phyloP scores from a whole-genome alignment of 2,329 filamentous ascomycete genomes.

The Fusarium continuum region DNA sequence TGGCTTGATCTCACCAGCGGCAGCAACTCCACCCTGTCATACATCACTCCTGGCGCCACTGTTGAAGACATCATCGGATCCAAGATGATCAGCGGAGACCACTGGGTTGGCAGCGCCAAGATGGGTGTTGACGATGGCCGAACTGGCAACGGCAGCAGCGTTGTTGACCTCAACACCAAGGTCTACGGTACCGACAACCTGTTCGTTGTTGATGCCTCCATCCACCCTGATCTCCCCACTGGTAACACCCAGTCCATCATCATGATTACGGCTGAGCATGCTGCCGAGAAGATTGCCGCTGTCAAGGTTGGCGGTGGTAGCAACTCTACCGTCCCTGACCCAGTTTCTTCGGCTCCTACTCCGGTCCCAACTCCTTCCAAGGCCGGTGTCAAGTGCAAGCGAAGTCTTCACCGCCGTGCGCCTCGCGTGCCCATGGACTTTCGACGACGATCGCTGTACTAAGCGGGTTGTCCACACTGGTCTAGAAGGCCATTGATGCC shows the following conservation, averaged over 20 bases:
- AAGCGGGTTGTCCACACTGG: no score
- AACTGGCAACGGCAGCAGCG: constrained; percentile 56
- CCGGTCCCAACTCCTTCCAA: constrained; percentile 8
- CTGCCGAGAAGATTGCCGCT: constrained; percentile 39
- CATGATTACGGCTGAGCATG: constrained; percentile 43
- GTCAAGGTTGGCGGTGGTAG: constrained; percentile 14
- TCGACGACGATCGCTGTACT: constrained; percentile 23
- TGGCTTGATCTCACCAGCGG: constrained; percentile 36
- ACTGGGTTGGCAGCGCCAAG: constrained; percentile 44
- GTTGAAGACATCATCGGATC: constrained; percentile 28
- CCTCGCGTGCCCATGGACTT: constrained; percentile 16
- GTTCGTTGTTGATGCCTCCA: constrained; percentile 68
- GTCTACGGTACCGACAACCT: constrained; percentile 69
- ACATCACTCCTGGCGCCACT: constrained; percentile 36
- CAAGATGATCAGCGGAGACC: constrained; percentile 43
- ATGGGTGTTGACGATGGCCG: constrained; percentile 62
- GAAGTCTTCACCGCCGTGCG: background rate
- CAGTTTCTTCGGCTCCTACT: constrained; percentile 6
- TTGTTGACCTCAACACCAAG: constrained; percentile 65
- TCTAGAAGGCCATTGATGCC: no score
- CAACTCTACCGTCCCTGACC: constrained; percentile 25
- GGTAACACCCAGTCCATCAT: constrained; percentile 44
- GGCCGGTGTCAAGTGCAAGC: constrained; percentile 11
- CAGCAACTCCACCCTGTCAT: constrained; percentile 37
- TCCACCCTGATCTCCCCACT: constrained; percentile 61